Evolutionary conservation across 768 basidiomycete species (phyloP), one percentile per base, ranked within the genome.

Genomic region (Phlebiopsis flavidoalba): DNA sequence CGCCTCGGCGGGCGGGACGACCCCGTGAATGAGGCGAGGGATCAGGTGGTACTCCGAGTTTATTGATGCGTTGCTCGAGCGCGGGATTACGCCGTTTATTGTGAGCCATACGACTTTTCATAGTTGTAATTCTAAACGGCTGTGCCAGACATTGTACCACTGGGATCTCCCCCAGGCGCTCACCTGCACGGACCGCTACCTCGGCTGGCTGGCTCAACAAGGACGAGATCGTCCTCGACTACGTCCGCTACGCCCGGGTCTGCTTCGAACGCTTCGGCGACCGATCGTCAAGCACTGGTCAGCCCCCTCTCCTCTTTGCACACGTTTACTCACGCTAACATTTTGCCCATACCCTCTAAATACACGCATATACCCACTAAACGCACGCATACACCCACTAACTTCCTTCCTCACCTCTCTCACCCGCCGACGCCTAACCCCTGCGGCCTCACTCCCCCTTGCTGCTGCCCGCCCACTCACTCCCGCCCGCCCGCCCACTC

Each of bases 21-120:
- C 91, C 71, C 86, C 89, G 15, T 71, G 90, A 65, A 91, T 91
- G 72, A 79, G 82, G 58, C 73, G 79, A 60, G 89, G 89, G 21
- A 84, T 91, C 67, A 76, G 81, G 57, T 88, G 80, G 67, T 92
- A 91, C 76, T 84, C 82, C 19, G 77, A 82, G 53, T 72, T 91
- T 64, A 89, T 91, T 66, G 84, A 92, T 71, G 84, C 76, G 51
- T 74, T 90, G 26, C 73, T 90, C 19, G 79, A 77, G 43, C 74
- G 82, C 53, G 85, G 82, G 3, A 89, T 91, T 67, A 79, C 76
- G 1, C 87, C 87, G 8, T 89, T 89, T 65, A 83, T 87, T 56
- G 87, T 86, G 66, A 47, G 83, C 80, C 45, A 47, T 53, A 45
- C 10, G 5, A 19, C 55, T 31, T 21, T 59, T 47, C 40, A 60